Conservation (phyloP, 176 grass and related monocot species). For the Oropetium thomaeum region DNA sequence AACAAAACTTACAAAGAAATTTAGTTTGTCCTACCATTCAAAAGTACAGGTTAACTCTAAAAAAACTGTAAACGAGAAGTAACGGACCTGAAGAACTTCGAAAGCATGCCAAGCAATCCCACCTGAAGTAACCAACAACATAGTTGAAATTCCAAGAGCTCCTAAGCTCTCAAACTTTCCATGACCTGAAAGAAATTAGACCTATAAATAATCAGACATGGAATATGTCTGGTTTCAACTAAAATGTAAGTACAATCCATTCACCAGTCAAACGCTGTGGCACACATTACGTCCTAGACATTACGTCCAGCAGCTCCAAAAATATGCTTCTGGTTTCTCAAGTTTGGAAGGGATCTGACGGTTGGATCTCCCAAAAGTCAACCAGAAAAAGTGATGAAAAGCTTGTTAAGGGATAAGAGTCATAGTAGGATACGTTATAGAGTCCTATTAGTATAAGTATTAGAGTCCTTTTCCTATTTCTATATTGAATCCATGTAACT, state of each 20-base stretch:
- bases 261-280: background rate
- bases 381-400: no score
- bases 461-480: no score
- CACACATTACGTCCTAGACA: background rate
- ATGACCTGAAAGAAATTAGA: slow-evolving; percentile 58
- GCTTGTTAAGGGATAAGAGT: no score
- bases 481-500: no score
- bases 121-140: slow-evolving; percentile 87
- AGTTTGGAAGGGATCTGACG: no score
- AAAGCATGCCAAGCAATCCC: slow-evolving; percentile 97
- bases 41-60: background rate
- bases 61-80: slow-evolving; percentile 29
- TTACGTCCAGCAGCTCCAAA: no score
- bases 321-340: no score
- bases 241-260: slow-evolving; percentile 2
- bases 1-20: background rate
- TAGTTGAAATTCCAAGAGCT: slow-evolving; percentile 88
- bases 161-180: slow-evolving; percentile 93
- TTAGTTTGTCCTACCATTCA: background rate
- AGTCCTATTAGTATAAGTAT: no score
- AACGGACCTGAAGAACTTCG: slow-evolving; percentile 93
- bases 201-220: background rate
- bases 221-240: background rate
- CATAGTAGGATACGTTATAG: no score
- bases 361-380: no score